These are phyloP conservation scores for Ziziphus jujuba DNA, from an alignment of 306 rosid genomes.

Conservation along the genomic window DNA sequence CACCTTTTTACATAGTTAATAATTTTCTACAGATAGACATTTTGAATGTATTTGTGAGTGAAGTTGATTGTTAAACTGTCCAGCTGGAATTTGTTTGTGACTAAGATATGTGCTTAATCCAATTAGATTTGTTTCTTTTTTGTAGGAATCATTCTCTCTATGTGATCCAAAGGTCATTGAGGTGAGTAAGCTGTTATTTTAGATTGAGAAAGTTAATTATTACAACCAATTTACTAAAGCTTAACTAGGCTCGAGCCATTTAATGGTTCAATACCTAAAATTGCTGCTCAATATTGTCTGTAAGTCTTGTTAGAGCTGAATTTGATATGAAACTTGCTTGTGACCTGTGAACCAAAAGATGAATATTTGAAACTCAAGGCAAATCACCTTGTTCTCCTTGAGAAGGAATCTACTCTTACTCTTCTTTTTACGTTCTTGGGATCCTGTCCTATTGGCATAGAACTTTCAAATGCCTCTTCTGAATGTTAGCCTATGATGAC, in stretches of 20 bases:
- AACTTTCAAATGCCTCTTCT: constrained; percentile 8
- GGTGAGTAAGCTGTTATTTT: constrained; percentile 50
- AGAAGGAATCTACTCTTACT: neutral
- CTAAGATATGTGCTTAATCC: constrained; percentile 18
- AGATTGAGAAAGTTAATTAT: neutral
- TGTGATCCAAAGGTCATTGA: constrained; percentile 76
- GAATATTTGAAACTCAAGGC: neutral
- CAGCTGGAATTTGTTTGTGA: neutral
- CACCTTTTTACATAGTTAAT: neutral
- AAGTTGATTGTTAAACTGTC: neutral
- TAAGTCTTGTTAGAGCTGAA: neutral
- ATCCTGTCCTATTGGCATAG: neutral
- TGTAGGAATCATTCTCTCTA: constrained; percentile 85
- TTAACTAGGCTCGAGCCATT: constrained; percentile 4
- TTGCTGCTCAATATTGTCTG: neutral
- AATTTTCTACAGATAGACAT: neutral
- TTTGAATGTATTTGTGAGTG: neutral
- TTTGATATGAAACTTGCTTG: constrained; percentile 1
- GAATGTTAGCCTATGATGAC: neutral
- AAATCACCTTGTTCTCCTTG: neutral
- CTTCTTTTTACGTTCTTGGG: neutral
- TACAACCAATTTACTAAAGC: constrained; percentile 14
- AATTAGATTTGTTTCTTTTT: constrained; percentile 9
- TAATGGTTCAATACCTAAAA: constrained; percentile 9
- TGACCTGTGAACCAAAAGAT: constrained; percentile 5